Evolutionary conservation across 2,329 filamentous ascomycete species (phyloP).

Genomic region (Pezicula radicicola): DNA sequence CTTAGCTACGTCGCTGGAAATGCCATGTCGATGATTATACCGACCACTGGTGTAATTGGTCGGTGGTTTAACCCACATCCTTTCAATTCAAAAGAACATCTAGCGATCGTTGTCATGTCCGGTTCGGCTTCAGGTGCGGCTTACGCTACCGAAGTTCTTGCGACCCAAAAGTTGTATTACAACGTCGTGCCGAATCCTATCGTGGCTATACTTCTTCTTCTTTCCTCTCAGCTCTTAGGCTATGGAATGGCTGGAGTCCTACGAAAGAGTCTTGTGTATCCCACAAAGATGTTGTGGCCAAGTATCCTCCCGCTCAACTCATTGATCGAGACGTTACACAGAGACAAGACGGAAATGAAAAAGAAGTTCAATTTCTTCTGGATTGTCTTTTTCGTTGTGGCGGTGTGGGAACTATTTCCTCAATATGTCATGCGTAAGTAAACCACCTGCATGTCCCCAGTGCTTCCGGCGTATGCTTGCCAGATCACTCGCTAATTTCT

Average conservation of each 20-base stretch:
- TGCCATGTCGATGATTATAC: conserved; percentile 32
- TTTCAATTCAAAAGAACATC: conserved; percentile 33
- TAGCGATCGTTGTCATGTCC: conserved; percentile 39
- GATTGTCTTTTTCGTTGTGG: conserved; percentile 26
- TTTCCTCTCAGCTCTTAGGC: conserved; percentile 45
- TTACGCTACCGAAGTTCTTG: conserved; percentile 37
- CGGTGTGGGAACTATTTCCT: conserved; percentile 46
- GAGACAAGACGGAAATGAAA: conserved; percentile 31
- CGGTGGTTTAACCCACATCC: conserved; percentile 36
- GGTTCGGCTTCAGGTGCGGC: conserved; percentile 32
- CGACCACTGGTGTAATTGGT: conserved; percentile 30
- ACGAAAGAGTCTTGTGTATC: conserved; percentile 41
- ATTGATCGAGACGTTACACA: conserved; percentile 36
- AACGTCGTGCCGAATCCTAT: conserved; percentile 27
- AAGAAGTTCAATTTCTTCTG: conserved; percentile 33
- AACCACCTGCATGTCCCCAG: too few relatives aligned
- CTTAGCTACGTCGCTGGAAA: conserved; percentile 40
- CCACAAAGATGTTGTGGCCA: conserved; percentile 29
- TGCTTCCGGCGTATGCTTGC: too few relatives aligned
- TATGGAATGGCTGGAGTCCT: conserved; percentile 46
- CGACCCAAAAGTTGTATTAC: conserved; percentile 44
- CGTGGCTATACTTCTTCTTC: conserved; percentile 39
- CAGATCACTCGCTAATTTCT: too few relatives aligned
- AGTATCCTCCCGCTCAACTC: conserved; percentile 32
- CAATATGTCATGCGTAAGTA: conserved; percentile 36